Evolutionary conservation across 345 rosid species (phyloP).

Genomic region (Passiflora organensis): DNA sequence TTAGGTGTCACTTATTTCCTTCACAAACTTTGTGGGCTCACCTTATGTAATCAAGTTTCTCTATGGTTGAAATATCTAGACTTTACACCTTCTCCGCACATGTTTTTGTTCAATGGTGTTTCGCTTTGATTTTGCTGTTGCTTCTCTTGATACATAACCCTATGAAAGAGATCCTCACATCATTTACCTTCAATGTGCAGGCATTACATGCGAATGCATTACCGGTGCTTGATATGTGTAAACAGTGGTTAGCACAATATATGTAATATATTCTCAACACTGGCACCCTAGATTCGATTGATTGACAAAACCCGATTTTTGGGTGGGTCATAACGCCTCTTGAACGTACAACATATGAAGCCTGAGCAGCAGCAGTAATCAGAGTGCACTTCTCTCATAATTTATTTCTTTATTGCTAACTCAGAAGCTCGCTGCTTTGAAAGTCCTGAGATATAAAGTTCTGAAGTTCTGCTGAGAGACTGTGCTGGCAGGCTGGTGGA

Average conservation of each 20-base stretch:
- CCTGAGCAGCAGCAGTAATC: too few species aligned
- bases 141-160: not conserved
- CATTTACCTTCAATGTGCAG: constrained; percentile 28
- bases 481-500: too few species aligned
- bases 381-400: too few species aligned
- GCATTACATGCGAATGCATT: constrained; percentile 90
- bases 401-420: too few species aligned
- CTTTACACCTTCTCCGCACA: not conserved
- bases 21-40: too few species aligned
- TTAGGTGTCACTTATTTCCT: too few species aligned
- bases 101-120: not conserved
- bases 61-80: not conserved
- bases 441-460: too few species aligned
- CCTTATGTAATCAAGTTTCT: too few species aligned
- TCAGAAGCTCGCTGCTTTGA: too few species aligned
- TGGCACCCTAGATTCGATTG: not conserved
- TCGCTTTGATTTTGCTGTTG: not conserved
- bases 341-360: too few species aligned
- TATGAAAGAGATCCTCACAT: not conserved
- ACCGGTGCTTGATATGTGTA: constrained; percentile 94
- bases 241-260: constrained; percentile 82
- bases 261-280: constrained; percentile 38
- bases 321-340: too few species aligned
- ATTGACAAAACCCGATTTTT: not conserved
- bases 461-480: too few species aligned